Conservation (phyloP, 179 eudicot species). For the Dionaea muscipula region DNA sequence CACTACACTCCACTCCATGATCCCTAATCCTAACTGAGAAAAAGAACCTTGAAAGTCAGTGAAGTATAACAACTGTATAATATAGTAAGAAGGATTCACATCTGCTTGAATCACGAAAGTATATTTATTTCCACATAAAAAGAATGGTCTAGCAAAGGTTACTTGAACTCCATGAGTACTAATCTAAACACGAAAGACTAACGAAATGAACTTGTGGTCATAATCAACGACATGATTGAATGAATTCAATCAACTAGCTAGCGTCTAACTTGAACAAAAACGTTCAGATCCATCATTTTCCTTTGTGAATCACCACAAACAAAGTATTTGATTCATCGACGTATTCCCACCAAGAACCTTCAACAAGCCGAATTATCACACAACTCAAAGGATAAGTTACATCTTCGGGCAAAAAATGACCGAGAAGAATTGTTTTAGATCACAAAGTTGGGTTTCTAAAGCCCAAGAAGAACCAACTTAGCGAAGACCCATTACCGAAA, state of each 20-base stretch:
- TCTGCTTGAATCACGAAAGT: slow-evolving; percentile 21
- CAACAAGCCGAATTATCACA: slow-evolving; percentile 11
- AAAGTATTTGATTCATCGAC: slow-evolving; percentile 9
- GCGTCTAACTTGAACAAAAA: slow-evolving; percentile 19
- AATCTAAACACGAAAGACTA: slow-evolving; percentile 18
- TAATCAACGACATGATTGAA: slow-evolving; percentile 16
- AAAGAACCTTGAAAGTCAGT: slow-evolving; percentile 19
- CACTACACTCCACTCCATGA: slow-evolving; percentile 16
- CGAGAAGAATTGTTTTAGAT: slow-evolving; percentile 5
- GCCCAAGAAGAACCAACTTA: slow-evolving; percentile 19
- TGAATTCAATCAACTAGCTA: slow-evolving; percentile 29
- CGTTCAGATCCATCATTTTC: slow-evolving; percentile 30
- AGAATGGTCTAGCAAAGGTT: slow-evolving; percentile 34
- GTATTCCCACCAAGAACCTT: slow-evolving; percentile 13
- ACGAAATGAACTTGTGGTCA: slow-evolving; percentile 26
- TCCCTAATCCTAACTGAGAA: not conserved
- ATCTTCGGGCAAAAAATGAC: slow-evolving; percentile 13
- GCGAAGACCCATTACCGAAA: slow-evolving; percentile 39
- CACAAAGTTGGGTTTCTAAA: slow-evolving; percentile 6
- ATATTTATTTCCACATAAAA: slow-evolving; percentile 28
- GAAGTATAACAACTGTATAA: slow-evolving; percentile 14
- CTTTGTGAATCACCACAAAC: slow-evolving; percentile 11
- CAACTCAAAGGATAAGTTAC: slow-evolving; percentile 23
- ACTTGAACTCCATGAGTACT: slow-evolving; percentile 41
- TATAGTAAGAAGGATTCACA: slow-evolving; percentile 26